Evolutionary conservation across 495 filamentous ascomycete genomes (phyloP).

Genomic region (Pyrenopolyporus hunteri): DNA sequence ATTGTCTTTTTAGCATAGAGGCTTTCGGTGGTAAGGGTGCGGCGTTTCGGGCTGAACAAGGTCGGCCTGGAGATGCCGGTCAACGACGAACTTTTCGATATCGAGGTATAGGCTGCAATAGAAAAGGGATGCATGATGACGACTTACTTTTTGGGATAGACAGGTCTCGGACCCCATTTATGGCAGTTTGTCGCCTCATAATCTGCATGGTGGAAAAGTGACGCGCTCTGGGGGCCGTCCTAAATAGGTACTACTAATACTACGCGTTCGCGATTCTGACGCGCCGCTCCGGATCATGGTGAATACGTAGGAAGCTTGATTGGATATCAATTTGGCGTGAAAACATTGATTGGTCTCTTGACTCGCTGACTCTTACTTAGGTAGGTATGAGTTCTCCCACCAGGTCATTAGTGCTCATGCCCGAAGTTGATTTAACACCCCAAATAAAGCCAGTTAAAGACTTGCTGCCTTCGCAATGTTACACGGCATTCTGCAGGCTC

Average conservation of each 20-base stretch:
- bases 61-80: conserved; percentile 13
- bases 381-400: too few species aligned
- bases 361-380: too few species aligned
- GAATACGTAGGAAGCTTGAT: background rate
- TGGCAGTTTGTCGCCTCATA: conserved; percentile 3
- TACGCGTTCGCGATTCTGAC: background rate
- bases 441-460: background rate
- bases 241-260: conserved; percentile 23
- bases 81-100: conserved; percentile 22
- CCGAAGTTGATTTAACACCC: background rate
- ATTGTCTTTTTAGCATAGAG: conserved; percentile 21
- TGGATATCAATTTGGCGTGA: too few species aligned
- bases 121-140: conserved; percentile 24
- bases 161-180: background rate
- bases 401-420: background rate
- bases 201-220: conserved; percentile 10
- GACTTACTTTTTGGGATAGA: conserved; percentile 19
- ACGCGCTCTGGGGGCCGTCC: background rate
- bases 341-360: too few species aligned
- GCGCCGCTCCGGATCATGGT: background rate
- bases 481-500: conserved; percentile 23
- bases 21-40: conserved; percentile 3
- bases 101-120: conserved; percentile 27
- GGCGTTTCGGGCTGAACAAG: conserved; percentile 27
- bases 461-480: background rate